Conservation (phyloP, 164 flowering plant genomes). For the Amborella trichopoda region DNA sequence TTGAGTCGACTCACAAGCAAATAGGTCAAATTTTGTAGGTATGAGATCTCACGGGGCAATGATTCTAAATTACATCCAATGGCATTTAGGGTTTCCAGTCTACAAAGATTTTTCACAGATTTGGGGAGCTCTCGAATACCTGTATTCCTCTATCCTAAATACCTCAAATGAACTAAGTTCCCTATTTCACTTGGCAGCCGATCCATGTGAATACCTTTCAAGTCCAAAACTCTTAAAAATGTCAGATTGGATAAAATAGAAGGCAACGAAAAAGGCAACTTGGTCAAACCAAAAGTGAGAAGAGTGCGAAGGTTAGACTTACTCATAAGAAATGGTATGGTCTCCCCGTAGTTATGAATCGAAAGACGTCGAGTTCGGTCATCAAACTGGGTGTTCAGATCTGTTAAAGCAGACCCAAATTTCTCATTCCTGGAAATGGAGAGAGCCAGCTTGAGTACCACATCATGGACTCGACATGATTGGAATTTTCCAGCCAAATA, state of each 20-base stretch:
- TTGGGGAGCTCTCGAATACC: too few species aligned
- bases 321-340: slow-evolving; percentile 4
- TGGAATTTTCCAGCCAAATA: slow-evolving; percentile 19
- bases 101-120: too few species aligned
- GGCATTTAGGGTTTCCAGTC: too few species aligned
- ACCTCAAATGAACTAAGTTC: slow-evolving; percentile 21
- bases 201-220: slow-evolving; percentile 17
- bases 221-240: slow-evolving; percentile 23
- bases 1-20: too few species aligned
- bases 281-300: slow-evolving; percentile 13
- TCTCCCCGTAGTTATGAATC: slow-evolving; percentile 11
- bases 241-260: slow-evolving; percentile 6
- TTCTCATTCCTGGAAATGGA: slow-evolving; percentile 14
- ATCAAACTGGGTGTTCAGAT: not conserved
- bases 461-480: slow-evolving; percentile 30
- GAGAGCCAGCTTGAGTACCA: slow-evolving; percentile 28
- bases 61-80: too few species aligned
- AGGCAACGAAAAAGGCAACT: slow-evolving; percentile 9
- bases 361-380: slow-evolving; percentile 12
- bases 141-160: slow-evolving; percentile 22
- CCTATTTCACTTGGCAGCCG: slow-evolving; percentile 12
- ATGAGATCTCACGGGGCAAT: too few species aligned
- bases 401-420: slow-evolving; percentile 9
- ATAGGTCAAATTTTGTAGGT: too few species aligned
- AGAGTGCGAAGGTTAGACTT: slow-evolving; percentile 20